A percentile compares a stretch with the other conserved stretches of the same genome.
Evolutionary conservation across 2,329 filamentous ascomycete genomes (phyloP).

Genomic region (Cercospora zeina): DNA sequence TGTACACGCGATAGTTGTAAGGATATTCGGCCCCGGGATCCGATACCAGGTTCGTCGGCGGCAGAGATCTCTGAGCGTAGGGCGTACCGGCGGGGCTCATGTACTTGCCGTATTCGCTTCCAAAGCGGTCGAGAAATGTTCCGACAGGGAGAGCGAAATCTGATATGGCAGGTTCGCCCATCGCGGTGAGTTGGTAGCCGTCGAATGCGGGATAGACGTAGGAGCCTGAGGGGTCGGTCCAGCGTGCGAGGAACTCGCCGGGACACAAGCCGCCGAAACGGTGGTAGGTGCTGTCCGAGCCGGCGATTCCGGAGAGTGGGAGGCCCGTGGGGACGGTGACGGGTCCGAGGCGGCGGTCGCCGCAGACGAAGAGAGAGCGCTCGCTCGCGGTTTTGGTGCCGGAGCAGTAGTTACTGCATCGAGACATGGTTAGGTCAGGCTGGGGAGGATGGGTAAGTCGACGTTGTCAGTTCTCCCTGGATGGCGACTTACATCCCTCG

Average conservation of each 20-base stretch:
- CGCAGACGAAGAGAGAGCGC: constrained; percentile 13
- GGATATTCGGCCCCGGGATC: constrained; percentile 15
- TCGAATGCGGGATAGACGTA: constrained; percentile 19
- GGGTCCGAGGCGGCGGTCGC: constrained; percentile 16
- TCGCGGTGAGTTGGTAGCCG: constrained; percentile 16
- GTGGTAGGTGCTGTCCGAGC: constrained; percentile 19
- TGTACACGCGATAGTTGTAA: constrained; percentile 20
- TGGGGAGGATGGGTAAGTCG: background rate
- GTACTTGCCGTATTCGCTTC: constrained; percentile 18
- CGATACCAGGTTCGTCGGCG: constrained; percentile 14
- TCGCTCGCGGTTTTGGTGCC: constrained; percentile 13
- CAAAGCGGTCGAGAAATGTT: constrained; percentile 19
- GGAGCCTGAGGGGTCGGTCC: constrained; percentile 10
- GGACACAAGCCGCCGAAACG: constrained; percentile 21
- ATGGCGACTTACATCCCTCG: background rate
- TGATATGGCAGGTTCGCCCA: constrained; percentile 9
- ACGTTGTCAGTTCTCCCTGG: no score
- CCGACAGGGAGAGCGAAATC: constrained; percentile 14
- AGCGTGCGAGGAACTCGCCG: constrained; percentile 18
- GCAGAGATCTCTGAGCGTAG: constrained; percentile 14
- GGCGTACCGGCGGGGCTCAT: constrained; percentile 15
- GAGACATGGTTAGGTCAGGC: constrained; percentile 10
- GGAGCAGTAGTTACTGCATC: constrained; percentile 15
- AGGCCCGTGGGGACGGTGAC: constrained; percentile 12
- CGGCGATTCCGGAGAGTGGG: constrained; percentile 17